Conservation (phyloP, 2,329 filamentous ascomycete species). For the Calonectria pseudoturangicola region DNA sequence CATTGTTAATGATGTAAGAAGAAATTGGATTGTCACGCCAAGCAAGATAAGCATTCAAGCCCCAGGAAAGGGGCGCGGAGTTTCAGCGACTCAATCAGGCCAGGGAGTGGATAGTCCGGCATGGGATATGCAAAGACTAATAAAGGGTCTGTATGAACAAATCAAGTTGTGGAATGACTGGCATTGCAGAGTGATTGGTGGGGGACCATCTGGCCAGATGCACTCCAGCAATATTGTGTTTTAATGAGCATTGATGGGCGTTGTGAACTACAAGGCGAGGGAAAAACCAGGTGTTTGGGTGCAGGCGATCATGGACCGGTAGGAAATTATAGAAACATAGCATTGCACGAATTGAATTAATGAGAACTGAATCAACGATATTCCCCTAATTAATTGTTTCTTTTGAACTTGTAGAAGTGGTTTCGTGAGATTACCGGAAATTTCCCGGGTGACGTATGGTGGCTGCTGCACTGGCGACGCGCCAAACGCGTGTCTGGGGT, state of each 20-base stretch:
- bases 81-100: constrained; percentile 58
- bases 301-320: constrained; percentile 36
- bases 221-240: constrained; percentile 49
- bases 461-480: constrained; percentile 42
- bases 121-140: constrained; percentile 58
- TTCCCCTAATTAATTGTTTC: background rate
- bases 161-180: constrained; percentile 59
- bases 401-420: background rate
- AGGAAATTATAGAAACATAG: constrained; percentile 15
- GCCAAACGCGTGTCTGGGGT: constrained; percentile 55
- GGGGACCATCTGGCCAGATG: constrained; percentile 1
- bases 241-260: constrained; percentile 53
- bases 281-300: constrained; percentile 21
- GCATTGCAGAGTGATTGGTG: constrained; percentile 54
- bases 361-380: background rate
- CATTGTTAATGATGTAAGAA: constrained; percentile 66
- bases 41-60: constrained; percentile 62
- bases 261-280: constrained; percentile 33
- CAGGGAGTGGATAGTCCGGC: constrained; percentile 58
- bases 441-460: constrained; percentile 54
- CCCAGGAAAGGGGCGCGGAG: constrained; percentile 57
- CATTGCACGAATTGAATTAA: constrained; percentile 3
- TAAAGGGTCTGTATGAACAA: constrained; percentile 57
- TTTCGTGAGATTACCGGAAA: constrained; percentile 41
- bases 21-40: constrained; percentile 64